phyloP scores from a whole-genome alignment of 2,329 filamentous ascomycete genomes.

The Bipolaris cookei region DNA sequence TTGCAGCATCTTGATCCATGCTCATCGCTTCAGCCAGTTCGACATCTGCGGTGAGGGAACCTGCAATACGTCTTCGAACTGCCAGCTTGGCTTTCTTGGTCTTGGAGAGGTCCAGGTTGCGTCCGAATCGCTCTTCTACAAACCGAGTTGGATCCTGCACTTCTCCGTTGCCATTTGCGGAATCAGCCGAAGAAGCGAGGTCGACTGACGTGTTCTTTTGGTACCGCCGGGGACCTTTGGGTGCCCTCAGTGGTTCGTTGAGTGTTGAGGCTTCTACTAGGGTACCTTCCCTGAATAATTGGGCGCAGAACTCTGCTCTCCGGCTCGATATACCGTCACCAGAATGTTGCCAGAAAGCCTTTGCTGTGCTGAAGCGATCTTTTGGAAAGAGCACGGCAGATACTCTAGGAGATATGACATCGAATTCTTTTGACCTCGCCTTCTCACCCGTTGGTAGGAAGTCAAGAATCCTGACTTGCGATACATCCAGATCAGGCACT shows the following conservation, averaged over 20 bases:
- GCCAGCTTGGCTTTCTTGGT: slow-evolving; percentile 84
- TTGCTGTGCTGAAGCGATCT: slow-evolving; percentile 74
- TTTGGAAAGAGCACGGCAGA: slow-evolving; percentile 71
- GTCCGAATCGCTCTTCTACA: slow-evolving; percentile 90
- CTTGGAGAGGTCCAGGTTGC: slow-evolving; percentile 82
- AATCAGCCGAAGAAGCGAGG: slow-evolving; percentile 25
- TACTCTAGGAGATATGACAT: slow-evolving; percentile 54
- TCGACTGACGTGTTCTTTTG: slow-evolving; percentile 67
- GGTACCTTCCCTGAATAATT: slow-evolving; percentile 72
- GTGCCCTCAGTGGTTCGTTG: slow-evolving; percentile 49
- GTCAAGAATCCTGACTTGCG: slow-evolving; percentile 64
- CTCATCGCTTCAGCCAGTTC: slow-evolving; percentile 68
- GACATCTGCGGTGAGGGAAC: slow-evolving; percentile 75
- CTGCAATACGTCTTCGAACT: slow-evolving; percentile 85
- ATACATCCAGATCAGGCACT: slow-evolving; percentile 59
- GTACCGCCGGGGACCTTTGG: slow-evolving; percentile 81
- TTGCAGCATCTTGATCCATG: slow-evolving; percentile 53
- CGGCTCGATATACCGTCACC: slow-evolving; percentile 92
- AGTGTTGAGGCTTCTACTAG: slow-evolving; percentile 59
- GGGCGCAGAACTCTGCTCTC: slow-evolving; percentile 85
- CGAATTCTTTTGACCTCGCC: slow-evolving; percentile 54
- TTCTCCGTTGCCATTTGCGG: slow-evolving; percentile 45
- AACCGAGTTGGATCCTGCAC: slow-evolving; percentile 76
- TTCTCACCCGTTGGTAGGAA: slow-evolving; percentile 67
- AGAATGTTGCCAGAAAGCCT: slow-evolving; percentile 96